phyloP scores from a whole-genome alignment of 345 rosid genomes.

The Bruguiera sexangula region DNA sequence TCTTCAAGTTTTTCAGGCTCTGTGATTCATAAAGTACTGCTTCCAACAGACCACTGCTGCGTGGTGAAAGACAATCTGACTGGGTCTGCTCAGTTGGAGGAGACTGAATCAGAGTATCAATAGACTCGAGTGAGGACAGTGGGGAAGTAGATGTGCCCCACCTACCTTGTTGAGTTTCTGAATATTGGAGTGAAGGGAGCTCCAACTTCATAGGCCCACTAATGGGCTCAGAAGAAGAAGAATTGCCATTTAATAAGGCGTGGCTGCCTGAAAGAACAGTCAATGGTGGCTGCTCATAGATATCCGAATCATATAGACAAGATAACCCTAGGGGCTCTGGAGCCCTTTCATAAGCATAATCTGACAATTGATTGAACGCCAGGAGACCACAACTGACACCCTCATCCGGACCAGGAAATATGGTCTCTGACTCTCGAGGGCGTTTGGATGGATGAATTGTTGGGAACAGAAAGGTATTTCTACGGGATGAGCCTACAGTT shows the following conservation, averaged over 20 bases:
- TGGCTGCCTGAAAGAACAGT: constrained; percentile 32
- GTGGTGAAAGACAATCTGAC: constrained; percentile 33
- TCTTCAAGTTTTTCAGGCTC: constrained; percentile 16
- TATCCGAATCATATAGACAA: constrained; percentile 19
- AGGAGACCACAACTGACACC: neutral
- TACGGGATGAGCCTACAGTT: neutral
- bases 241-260: constrained; percentile 36
- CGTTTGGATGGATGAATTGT: neutral
- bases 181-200: constrained; percentile 76
- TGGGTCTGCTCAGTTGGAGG: constrained; percentile 33
- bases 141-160: constrained; percentile 37
- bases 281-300: constrained; percentile 24
- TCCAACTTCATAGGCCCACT: constrained; percentile 46
- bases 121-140: constrained; percentile 39
- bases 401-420: neutral
- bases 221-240: constrained; percentile 41
- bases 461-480: neutral
- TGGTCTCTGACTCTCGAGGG: neutral
- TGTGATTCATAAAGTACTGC: constrained; percentile 40
- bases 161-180: constrained; percentile 36
- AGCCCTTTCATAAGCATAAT: neutral
- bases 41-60: constrained; percentile 48
- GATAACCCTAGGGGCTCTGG: neutral
- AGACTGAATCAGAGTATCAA: constrained; percentile 41
- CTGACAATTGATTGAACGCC: neutral